These are phyloP conservation scores for Suhomyces taliae DNA, from an alignment of 1,139 yeast species.

Conservation along the genomic window DNA sequence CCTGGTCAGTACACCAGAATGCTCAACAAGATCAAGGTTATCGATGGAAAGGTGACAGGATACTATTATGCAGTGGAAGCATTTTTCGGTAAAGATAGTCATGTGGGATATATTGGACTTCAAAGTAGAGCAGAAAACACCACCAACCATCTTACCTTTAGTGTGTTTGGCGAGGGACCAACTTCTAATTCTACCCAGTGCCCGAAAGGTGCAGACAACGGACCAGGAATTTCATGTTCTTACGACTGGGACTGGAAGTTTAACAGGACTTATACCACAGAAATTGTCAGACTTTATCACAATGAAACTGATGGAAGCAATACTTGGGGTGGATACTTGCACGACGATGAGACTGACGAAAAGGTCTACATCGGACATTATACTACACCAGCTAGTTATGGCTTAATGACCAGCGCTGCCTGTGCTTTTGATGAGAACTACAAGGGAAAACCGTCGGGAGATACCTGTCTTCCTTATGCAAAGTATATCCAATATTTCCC, in stretches of 20 bases:
- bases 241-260: constrained; percentile 5
- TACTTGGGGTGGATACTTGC: constrained; percentile 6
- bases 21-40: neutral
- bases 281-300: neutral
- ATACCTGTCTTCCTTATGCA: neutral
- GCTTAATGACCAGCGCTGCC: neutral
- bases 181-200: constrained; percentile 1
- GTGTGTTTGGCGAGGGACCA: constrained; percentile 5
- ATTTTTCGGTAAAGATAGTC: neutral
- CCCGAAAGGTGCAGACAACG: constrained; percentile 1
- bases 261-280: constrained; percentile 3
- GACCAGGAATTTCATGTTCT: constrained; percentile 5
- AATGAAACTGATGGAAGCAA: constrained; percentile 1
- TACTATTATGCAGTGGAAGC: neutral
- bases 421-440: constrained; percentile 3
- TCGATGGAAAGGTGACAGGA: neutral
- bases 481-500: neutral
- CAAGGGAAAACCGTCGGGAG: neutral
- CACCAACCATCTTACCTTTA: neutral
- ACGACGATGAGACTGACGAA: constrained; percentile 1
- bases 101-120: neutral
- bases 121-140: neutral
- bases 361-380: neutral
- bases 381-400: neutral
- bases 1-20: neutral